A percentile compares a stretch with the other conserved stretches of the same genome.
Evolutionary conservation across 2,329 filamentous ascomycete species (phyloP).

Genomic region (Talaromyces sp.): DNA sequence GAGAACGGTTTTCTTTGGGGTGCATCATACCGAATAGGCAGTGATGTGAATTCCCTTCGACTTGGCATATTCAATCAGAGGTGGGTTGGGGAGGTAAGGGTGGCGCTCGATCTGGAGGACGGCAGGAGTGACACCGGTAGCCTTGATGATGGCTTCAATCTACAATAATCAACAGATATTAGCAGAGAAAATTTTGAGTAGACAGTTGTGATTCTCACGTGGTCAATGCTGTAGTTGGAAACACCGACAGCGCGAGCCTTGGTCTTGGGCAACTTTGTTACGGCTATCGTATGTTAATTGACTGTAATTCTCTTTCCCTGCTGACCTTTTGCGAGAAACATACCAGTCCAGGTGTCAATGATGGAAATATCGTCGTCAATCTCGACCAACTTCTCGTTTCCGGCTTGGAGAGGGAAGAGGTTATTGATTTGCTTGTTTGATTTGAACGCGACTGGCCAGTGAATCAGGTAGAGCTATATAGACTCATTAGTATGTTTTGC

Average conservation of each 20-base stretch:
- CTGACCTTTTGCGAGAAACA: slow-evolving; percentile 18
- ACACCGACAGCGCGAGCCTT: slow-evolving; percentile 43
- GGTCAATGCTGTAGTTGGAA: slow-evolving; percentile 40
- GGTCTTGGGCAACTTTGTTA: slow-evolving; percentile 43
- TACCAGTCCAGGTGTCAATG: slow-evolving; percentile 43
- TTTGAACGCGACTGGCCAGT: slow-evolving; percentile 47
- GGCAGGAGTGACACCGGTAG: slow-evolving; percentile 56
- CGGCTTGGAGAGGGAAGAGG: slow-evolving; percentile 47
- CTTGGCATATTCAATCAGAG: slow-evolving; percentile 56
- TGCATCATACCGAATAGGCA: slow-evolving; percentile 55
- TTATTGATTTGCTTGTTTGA: slow-evolving; percentile 30
- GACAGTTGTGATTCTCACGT: slow-evolving; percentile 24
- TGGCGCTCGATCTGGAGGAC: slow-evolving; percentile 69
- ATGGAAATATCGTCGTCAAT: slow-evolving; percentile 46
- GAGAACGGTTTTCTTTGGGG: background rate
- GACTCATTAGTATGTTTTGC: slow-evolving; percentile 9
- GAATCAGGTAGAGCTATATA: slow-evolving; percentile 40
- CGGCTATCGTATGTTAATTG: slow-evolving; percentile 28
- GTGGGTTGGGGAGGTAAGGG: slow-evolving; percentile 62
- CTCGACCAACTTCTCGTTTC: slow-evolving; percentile 36
- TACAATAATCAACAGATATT: slow-evolving; percentile 18
- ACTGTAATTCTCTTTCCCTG: background rate
- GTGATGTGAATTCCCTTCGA: slow-evolving; percentile 59
- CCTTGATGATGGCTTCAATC: slow-evolving; percentile 56
- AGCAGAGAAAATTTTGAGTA: background rate